Evolutionary conservation across 2,329 filamentous ascomycete species (phyloP).

Genomic region (Truncatella angustata): DNA sequence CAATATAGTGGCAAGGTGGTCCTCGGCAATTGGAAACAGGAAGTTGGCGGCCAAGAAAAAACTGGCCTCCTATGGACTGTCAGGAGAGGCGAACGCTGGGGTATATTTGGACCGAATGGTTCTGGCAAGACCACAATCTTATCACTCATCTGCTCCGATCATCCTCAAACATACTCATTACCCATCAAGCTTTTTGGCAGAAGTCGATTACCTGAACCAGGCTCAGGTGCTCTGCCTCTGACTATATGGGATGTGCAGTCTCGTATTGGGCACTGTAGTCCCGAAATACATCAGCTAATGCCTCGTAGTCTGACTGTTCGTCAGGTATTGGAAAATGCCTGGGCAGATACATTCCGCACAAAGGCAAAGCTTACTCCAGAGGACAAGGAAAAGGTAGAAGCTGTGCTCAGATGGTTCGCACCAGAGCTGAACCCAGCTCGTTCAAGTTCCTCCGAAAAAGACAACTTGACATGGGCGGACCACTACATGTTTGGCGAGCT

Average conservation of each 20-base stretch:
- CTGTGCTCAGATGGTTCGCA: conserved; percentile 74
- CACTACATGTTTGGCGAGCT: conserved; percentile 68
- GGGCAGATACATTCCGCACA: conserved; percentile 81
- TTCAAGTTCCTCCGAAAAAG: conserved; percentile 17
- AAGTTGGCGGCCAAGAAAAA: conserved; percentile 44
- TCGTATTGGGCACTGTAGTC: conserved; percentile 88
- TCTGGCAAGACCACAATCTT: conserved; percentile 95
- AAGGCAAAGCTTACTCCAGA: conserved; percentile 62
- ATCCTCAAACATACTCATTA: conserved; percentile 88
- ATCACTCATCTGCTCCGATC: conserved; percentile 90
- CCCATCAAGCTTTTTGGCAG: conserved; percentile 85
- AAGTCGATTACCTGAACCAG: conserved; percentile 72
- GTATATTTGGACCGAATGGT: conserved; percentile 88
- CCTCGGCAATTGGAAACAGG: conserved; percentile 76
- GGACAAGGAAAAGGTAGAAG: conserved; percentile 61
- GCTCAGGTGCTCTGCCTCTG: conserved; percentile 65
- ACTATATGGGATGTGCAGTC: conserved; percentile 92
- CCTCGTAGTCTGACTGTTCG: conserved; percentile 73
- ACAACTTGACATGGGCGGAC: conserved; percentile 61
- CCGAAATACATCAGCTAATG: conserved; percentile 92
- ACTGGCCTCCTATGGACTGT: conserved; percentile 81
- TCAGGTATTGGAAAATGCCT: conserved; percentile 78
- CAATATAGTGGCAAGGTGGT: conserved; percentile 75
- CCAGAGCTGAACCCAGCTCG: conserved; percentile 66
- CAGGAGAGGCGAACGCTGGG: conserved; percentile 81